phyloP scores from a whole-genome alignment of 2,329 filamentous ascomycete genomes.

The Arthrobotrys megalospora region DNA sequence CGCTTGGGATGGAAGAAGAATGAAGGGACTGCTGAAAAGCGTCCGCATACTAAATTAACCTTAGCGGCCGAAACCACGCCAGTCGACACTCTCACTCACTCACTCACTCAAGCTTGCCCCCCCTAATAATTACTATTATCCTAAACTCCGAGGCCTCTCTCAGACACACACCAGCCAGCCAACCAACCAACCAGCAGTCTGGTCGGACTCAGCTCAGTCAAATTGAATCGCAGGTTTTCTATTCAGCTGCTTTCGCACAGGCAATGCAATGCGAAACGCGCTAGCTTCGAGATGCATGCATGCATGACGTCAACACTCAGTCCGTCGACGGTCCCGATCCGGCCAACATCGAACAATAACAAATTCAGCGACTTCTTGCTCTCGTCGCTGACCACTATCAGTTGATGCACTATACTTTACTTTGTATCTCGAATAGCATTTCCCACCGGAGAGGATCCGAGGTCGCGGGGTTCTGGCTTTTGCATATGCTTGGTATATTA shows the following conservation, averaged over 20 bases:
- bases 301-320: constrained; percentile 49
- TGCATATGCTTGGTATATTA: background rate
- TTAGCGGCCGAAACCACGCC: constrained; percentile 31
- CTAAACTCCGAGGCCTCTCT: constrained; percentile 36
- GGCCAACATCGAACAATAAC: background rate
- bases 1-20: constrained; percentile 39
- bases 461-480: constrained; percentile 5
- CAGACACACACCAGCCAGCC: background rate
- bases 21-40: constrained; percentile 50
- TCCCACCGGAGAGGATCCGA: background rate
- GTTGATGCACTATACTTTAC: too few species aligned
- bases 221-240: background rate
- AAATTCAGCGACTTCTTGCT: background rate
- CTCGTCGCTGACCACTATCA: background rate
- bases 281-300: constrained; percentile 22
- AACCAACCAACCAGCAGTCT: background rate
- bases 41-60: constrained; percentile 53
- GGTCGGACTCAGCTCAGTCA: background rate
- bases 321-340: constrained; percentile 5
- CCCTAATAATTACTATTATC: too few species aligned
- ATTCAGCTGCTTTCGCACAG: constrained; percentile 40
- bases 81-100: background rate
- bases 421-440: too few species aligned
- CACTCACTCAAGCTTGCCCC: background rate
- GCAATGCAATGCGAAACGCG: constrained; percentile 20